phyloP scores from a whole-genome alignment of 371 early-diverging fungal genomes.

The Mucor saturninus region DNA sequence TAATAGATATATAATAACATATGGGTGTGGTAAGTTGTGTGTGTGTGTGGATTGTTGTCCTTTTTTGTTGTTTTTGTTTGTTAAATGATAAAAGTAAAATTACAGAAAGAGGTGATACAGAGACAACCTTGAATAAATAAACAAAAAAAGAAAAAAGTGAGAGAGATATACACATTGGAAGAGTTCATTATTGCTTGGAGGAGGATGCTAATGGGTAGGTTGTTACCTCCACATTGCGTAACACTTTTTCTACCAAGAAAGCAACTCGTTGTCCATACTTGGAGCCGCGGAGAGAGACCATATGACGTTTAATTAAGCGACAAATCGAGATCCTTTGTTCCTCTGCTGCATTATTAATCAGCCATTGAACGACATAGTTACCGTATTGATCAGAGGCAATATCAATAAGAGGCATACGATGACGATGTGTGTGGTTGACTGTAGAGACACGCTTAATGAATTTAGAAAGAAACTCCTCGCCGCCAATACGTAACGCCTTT shows the following conservation, averaged over 20 bases:
- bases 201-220: constrained; percentile 26
- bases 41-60: neutral
- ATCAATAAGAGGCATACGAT: constrained; percentile 57
- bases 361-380: constrained; percentile 89
- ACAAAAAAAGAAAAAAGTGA: neutral
- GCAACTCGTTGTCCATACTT: constrained; percentile 85
- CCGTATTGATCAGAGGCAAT: constrained; percentile 76
- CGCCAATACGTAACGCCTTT: constrained; percentile 70
- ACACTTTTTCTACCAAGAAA: constrained; percentile 67
- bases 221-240: constrained; percentile 36
- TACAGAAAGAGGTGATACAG: no score
- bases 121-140: neutral
- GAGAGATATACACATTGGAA: no score
- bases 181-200: no score
- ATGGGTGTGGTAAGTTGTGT: neutral
- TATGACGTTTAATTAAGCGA: constrained; percentile 70
- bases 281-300: constrained; percentile 71
- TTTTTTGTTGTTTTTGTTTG: neutral
- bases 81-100: no score
- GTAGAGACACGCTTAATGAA: constrained; percentile 37
- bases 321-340: constrained; percentile 66
- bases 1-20: neutral
- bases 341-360: constrained; percentile 55
- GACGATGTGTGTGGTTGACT: constrained; percentile 22
- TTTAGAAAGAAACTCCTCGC: constrained; percentile 29